These are phyloP conservation scores for Glonium stellatum DNA, from an alignment of 495 filamentous ascomycete species.

Conservation along the genomic window DNA sequence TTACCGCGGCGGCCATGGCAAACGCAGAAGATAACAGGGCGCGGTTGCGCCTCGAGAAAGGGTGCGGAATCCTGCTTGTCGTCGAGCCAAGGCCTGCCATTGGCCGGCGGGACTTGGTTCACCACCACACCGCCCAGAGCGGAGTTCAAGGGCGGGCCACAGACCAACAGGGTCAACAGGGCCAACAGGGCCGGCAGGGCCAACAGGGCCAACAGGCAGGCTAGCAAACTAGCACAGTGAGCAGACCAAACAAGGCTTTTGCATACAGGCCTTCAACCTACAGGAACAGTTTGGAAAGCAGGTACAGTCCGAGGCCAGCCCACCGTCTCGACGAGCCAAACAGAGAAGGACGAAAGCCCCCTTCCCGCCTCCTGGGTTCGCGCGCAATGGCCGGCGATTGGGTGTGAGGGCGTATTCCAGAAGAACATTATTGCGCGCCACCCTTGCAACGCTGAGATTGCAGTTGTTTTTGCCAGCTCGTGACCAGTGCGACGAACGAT, in stretches of 20 bases:
- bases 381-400: background rate
- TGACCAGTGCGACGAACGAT: constrained; percentile 12
- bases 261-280: background rate
- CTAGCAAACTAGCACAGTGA: too few species aligned
- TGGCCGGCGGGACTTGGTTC: background rate
- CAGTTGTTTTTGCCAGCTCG: constrained; percentile 11
- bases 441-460: constrained; percentile 14
- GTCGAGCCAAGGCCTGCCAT: constrained; percentile 3
- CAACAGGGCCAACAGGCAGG: too few species aligned
- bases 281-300: constrained; percentile 1
- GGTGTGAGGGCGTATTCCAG: background rate
- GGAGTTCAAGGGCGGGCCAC: constrained; percentile 5
- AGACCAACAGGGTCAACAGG: background rate
- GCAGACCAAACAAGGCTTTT: too few species aligned
- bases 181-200: too few species aligned
- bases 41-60: background rate
- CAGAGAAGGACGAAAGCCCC: background rate
- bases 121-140: background rate
- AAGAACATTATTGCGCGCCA: background rate
- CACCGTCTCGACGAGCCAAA: background rate
- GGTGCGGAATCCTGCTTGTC: background rate
- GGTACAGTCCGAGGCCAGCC: background rate
- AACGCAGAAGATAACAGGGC: background rate
- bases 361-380: background rate
- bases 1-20: background rate